A percentile compares a stretch with the other conserved stretches of the same genome.
Conservation (phyloP, 495 filamentous ascomycete genomes). For the Hypoxylon perforatum region DNA sequence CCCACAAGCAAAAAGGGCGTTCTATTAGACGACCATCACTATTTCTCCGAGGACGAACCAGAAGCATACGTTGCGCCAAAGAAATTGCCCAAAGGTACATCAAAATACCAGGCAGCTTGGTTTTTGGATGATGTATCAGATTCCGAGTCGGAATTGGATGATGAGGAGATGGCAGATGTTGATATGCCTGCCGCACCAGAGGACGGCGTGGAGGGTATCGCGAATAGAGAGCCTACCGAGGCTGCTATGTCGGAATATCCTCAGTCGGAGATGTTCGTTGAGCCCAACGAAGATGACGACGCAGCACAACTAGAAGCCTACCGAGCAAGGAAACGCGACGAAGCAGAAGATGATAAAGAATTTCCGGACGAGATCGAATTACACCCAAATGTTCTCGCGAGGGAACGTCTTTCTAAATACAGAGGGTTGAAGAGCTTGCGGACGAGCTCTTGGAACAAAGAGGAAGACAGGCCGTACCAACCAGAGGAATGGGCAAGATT, state of each 20-base stretch:
- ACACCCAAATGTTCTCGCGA: constrained; percentile 83
- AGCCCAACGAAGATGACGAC: constrained; percentile 89
- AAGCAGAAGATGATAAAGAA: constrained; percentile 88
- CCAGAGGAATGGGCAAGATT: constrained; percentile 90
- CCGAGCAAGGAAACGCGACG: constrained; percentile 75
- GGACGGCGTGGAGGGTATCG: constrained; percentile 81
- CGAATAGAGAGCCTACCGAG: constrained; percentile 77
- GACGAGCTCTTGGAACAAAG: constrained; percentile 86
- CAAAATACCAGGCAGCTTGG: constrained; percentile 93
- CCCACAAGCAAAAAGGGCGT: constrained; percentile 75
- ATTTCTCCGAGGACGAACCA: constrained; percentile 92
- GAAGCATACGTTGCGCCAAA: constrained; percentile 64
- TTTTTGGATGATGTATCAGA: constrained; percentile 84
- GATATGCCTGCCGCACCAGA: constrained; percentile 66
- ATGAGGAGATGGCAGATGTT: constrained; percentile 75
- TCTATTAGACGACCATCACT: constrained; percentile 94
- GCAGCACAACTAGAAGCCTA: constrained; percentile 81
- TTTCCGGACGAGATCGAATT: constrained; percentile 98
- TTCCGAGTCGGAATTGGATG: constrained; percentile 84
- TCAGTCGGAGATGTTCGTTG: constrained; percentile 89
- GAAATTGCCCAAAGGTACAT: constrained; percentile 88
- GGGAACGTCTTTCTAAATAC: constrained; percentile 86
- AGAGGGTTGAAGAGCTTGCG: constrained; percentile 90
- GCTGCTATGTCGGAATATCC: constrained; percentile 84
- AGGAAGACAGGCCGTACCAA: constrained; percentile 84